Percentiles rank a stretch among this genome's conserved stretches.
Evolutionary conservation across 2,329 filamentous ascomycete species (phyloP).

Genomic region (Verticillium longisporum): DNA sequence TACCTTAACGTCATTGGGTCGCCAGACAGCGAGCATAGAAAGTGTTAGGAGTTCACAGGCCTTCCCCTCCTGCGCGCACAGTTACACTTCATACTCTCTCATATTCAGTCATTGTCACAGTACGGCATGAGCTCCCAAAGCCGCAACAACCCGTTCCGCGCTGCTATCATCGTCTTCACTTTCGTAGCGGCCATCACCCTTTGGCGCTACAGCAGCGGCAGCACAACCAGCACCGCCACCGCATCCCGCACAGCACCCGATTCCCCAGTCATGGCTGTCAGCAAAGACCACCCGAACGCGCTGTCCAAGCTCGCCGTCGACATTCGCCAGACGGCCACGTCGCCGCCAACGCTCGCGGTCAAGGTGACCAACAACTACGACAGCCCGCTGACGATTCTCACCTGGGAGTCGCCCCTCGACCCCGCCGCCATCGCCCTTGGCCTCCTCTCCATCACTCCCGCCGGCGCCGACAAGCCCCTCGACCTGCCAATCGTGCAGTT

Average conservation of each 20-base stretch:
- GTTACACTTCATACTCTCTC: too few species aligned
- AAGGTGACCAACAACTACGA: slow-evolving; percentile 32
- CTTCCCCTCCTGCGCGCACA: background rate
- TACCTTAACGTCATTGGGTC: background rate
- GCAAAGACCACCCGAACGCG: slow-evolving; percentile 2
- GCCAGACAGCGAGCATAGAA: background rate
- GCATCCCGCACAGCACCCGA: too few species aligned
- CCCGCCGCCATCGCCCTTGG: slow-evolving; percentile 31
- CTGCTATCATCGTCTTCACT: slow-evolving; percentile 4
- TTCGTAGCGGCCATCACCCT: slow-evolving; percentile 1
- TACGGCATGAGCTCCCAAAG: slow-evolving; percentile 1
- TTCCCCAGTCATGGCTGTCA: background rate
- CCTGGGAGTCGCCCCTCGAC: slow-evolving; percentile 39
- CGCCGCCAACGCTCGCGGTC: slow-evolving; percentile 27
- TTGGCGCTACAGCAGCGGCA: slow-evolving; percentile 1
- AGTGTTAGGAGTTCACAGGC: background rate
- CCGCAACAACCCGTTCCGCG: background rate
- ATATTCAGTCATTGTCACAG: too few species aligned
- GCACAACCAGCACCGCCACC: slow-evolving; percentile 3
- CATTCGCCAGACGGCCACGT: slow-evolving; percentile 23
- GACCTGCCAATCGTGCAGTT: slow-evolving; percentile 29
- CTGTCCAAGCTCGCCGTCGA: slow-evolving; percentile 22
- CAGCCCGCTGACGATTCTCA: slow-evolving; percentile 30
- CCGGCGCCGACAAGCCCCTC: slow-evolving; percentile 23
- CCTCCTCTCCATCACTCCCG: slow-evolving; percentile 30